Evolutionary conservation across 2,329 filamentous ascomycete genomes (phyloP).

Genomic region (Cryphonectria japonica): DNA sequence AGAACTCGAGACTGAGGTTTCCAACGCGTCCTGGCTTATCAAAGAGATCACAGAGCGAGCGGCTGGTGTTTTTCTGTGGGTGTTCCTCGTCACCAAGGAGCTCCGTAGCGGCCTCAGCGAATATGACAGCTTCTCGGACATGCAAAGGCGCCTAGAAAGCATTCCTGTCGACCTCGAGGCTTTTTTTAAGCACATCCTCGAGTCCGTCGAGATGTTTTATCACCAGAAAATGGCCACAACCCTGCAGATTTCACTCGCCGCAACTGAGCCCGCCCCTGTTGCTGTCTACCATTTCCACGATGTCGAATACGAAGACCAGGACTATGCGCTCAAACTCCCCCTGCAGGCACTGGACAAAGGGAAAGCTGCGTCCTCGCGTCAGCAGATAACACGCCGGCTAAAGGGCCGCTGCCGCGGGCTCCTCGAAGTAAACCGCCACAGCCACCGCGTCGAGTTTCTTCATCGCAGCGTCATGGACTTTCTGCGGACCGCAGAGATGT

Average conservation of each 20-base stretch:
- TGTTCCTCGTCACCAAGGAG: constrained; percentile 15
- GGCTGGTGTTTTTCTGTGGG: constrained; percentile 16
- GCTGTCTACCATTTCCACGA: constrained; percentile 1
- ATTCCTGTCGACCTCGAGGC: too few relatives aligned
- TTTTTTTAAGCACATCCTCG: constrained; percentile 11
- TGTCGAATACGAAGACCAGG: not conserved
- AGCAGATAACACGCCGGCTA: too few relatives aligned
- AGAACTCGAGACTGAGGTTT: too few relatives aligned
- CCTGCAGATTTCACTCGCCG: not conserved
- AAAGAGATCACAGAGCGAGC: not conserved
- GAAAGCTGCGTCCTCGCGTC: too few relatives aligned
- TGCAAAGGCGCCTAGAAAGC: constrained; percentile 3
- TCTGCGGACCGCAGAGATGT: too few relatives aligned
- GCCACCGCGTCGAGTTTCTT: too few relatives aligned
- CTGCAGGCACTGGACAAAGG: not conserved
- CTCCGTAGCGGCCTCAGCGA: not conserved
- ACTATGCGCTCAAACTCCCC: constrained; percentile 4
- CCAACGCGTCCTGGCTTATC: not conserved
- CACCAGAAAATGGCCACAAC: constrained; percentile 10
- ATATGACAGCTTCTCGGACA: constrained; percentile 1
- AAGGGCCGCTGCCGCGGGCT: too few relatives aligned
- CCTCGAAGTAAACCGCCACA: too few relatives aligned
- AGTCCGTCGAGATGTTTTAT: constrained; percentile 9
- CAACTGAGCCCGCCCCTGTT: not conserved
- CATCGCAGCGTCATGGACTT: too few relatives aligned